These are phyloP conservation scores for Cercospora zeae-maydis DNA, from an alignment of 2,329 filamentous ascomycete genomes.

Conservation along the genomic window DNA sequence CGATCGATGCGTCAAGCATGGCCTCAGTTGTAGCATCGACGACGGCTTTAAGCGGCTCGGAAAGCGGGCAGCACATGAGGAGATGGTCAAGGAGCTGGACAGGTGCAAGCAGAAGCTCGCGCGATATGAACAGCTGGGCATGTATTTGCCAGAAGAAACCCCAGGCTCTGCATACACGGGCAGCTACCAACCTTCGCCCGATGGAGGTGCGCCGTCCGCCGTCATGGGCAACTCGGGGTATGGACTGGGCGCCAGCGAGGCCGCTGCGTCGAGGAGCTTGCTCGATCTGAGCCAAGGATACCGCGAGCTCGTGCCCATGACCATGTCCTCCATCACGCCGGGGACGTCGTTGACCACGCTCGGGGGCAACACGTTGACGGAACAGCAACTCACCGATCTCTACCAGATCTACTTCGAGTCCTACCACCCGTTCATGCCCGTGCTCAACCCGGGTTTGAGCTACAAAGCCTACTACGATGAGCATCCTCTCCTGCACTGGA, in stretches of 20 bases:
- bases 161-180: conserved; percentile 22
- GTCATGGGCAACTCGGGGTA: conserved; percentile 29
- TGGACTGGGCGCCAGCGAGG: conserved; percentile 38
- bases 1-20: conserved; percentile 72
- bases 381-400: conserved; percentile 50
- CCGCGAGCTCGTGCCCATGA: conserved; percentile 41
- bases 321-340: conserved; percentile 51
- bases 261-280: conserved; percentile 38
- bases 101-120: conserved; percentile 39
- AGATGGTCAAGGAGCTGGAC: conserved; percentile 82
- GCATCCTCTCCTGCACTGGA: conserved; percentile 81
- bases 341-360: conserved; percentile 57
- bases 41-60: conserved; percentile 82
- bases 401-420: conserved; percentile 71
- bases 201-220: conserved; percentile 27
- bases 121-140: conserved; percentile 32
- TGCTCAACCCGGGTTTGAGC: conserved; percentile 60
- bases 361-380: conserved; percentile 46
- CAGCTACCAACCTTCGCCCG: conserved; percentile 28
- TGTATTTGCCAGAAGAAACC: conserved; percentile 27
- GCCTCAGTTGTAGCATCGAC: conserved; percentile 80
- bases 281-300: conserved; percentile 39
- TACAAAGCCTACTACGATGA: conserved; percentile 64
- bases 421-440: conserved; percentile 75
- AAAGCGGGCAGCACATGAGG: conserved; percentile 77